Evolutionary conservation across 352 stramenopile genomes (phyloP), one percentile per base, ranked within the genome.

Genomic region (Pythium pyrilobum): DNA sequence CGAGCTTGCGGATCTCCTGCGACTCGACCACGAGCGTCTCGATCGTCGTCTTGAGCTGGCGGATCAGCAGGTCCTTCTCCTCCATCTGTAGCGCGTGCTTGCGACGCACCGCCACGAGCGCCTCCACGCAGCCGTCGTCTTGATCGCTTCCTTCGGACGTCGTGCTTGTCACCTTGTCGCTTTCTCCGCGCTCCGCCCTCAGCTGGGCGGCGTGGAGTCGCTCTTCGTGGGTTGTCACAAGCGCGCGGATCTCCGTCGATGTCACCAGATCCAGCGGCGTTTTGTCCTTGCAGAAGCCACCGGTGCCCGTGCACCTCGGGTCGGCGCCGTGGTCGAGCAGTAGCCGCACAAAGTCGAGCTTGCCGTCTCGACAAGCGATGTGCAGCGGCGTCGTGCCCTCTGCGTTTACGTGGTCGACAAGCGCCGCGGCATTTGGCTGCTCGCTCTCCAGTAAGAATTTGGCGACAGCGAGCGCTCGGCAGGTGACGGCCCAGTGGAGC

Each of bases 51-150:
- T 87, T 85, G 45, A 95, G 66, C 50, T 95, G 81, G 13, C 69
- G 72, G 20, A 92, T 83, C 6, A 95, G 56, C 46, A 90, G 32
- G 57, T 95, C 76, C 41, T 92, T 92, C 52, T 95, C 84, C 63
- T 95, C 84, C 6, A 95, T 57, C 39, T 91, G 74, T 55, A 87
- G 52, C 52, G 67, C 52, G 34, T 61, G 55, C 32, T 69, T 69
- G 28, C 48, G 41, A 16, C 48, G 25, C 31, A 64, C n/a, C 2
- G 33, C 28, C 5, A n/a, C 44, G 2, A 70, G 16, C 28, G 21
- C 49, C 20, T 47, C 24, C 31, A 16, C 6, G 9, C n/a, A 8
- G 29, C 16, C 16, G 21, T 32, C 36, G 47, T 52, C 3, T 40
- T 21, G 5, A 16, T 6, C 29, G 31, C 38, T 21, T 56, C 25